Base-by-base conservation (phyloP, 257 asterid genomes). In the Solanum habrochaites region DNA sequence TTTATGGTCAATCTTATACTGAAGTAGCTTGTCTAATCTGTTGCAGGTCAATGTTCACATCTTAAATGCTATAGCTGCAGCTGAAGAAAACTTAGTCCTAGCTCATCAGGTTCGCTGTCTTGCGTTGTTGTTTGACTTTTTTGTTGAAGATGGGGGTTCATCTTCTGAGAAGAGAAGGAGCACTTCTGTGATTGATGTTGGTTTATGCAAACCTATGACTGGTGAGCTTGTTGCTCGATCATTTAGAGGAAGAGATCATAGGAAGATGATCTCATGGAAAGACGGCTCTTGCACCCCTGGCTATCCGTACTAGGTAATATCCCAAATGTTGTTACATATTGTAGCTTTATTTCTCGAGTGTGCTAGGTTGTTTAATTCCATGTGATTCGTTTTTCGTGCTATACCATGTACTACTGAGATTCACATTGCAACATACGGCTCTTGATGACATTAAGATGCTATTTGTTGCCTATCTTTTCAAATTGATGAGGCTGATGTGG, bases 191-290 rank as follows among this genome's bases (percentile, higher is more conserved):
- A 90, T 94, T 82, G 99, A 96, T 86, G 90, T 94, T 60, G 99
- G 98, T 88, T 88, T 95, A 89, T 93, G 98, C 90, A 95, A 91
- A 90, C 99, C 98, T 11, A 90, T 92, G 71, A 92, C 88, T 32
- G 98, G 98, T 31, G 91, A 89, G 83, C 93, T 94, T 58, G 93
- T 91, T 72, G 89, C 91, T 78, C 93, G 98, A 83, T 93, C 98
- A 83, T 94, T 93, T 87, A 93, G 99, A 85, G 99, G 99, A 60
- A 92, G 98, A 91, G 98, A 95, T 89, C 93, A 93, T 21, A 93
- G 98, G 90, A 97, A 94, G 90, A 92, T 97, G 98, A 94, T 97
- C 83, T 97, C 98, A 3, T 97, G 99, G 98, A 95, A 97, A 87
- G 96, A 91, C 86, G 89, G 87, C 21, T 86, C 47, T 43, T 94